Conservation (phyloP, 768 basidiomycete species). For the Gelatoporia subvermispora region DNA sequence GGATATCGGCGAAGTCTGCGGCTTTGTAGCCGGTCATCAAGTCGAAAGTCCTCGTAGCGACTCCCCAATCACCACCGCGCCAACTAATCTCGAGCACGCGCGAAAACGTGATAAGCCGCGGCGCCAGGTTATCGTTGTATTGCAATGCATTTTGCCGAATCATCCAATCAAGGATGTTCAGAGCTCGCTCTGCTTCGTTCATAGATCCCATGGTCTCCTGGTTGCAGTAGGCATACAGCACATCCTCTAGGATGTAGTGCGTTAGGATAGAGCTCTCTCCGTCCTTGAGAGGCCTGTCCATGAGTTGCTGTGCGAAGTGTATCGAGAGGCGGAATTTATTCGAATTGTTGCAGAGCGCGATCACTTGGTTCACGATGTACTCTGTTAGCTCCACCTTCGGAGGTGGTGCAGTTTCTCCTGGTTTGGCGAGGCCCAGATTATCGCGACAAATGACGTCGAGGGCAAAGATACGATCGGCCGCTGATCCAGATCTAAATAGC, state of each 20-base stretch:
- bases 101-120: slow-evolving; percentile 50
- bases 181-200: slow-evolving; percentile 42
- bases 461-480: slow-evolving; percentile 60
- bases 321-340: slow-evolving; percentile 43
- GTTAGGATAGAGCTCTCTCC: slow-evolving; percentile 39
- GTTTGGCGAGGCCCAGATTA: slow-evolving; percentile 54
- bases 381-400: slow-evolving; percentile 37
- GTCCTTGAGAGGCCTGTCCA: slow-evolving; percentile 34
- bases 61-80: slow-evolving; percentile 58
- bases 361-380: slow-evolving; percentile 47
- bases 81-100: slow-evolving; percentile 62
- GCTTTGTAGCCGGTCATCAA: slow-evolving; percentile 61
- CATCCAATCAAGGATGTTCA: slow-evolving; percentile 68
- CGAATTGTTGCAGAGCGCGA: slow-evolving; percentile 50
- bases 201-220: slow-evolving; percentile 37
- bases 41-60: slow-evolving; percentile 53
- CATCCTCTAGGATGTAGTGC: slow-evolving; percentile 53
- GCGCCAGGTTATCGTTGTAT: slow-evolving; percentile 17
- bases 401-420: slow-evolving; percentile 34
- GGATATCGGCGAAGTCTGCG: slow-evolving; percentile 16
- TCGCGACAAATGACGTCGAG: slow-evolving; percentile 53
- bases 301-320: slow-evolving; percentile 57
- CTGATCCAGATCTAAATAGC: slow-evolving; percentile 50
- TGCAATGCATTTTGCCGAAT: slow-evolving; percentile 42
- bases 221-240: slow-evolving; percentile 47